Base-by-base conservation (phyloP, 2,329 filamentous ascomycete genomes). In the Venturiaceae sp. region DNA sequence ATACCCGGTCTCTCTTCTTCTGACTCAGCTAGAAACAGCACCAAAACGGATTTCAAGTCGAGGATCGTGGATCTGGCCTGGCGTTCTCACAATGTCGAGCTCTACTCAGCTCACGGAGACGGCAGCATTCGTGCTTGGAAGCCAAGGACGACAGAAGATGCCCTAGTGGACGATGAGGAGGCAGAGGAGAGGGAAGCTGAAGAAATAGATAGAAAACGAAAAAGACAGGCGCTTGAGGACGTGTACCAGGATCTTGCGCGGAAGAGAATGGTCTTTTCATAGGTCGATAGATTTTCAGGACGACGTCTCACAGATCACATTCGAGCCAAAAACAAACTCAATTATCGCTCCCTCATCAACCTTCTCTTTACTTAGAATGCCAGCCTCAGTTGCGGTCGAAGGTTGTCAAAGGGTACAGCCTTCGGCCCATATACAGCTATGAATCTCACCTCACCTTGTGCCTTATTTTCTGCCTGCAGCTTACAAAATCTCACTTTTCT, bases 61-160 rank as follows among this genome's bases (percentile, higher is more conserved):
- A 79, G 87, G 32, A 86, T 94, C 52, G 91, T 88, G 14, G 82
- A 81, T 57, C 77, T 96, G 26, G 85, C 82, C 0, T 96, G 91
- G 90, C 76, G 83, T 36, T 80, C 82, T 1, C 88, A 89, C 33
- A 72, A 80, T 58, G 84, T 86, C 1, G 84, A 87, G 63, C 80
- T 96, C 59, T 95, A 90, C 72, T 94, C 90, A 57, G 87, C 85
- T 1, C 90, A 96, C 66, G 79, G 86, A 3, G 90, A 96, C 68
- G 92, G 92, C 0, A 86, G 86, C 56, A 92, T 97, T 59, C 81
- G 87, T 47, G 82, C 83, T 3, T 96, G 92, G 91, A 79, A 80
- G 64, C 87, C 89, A 2, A 75, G 76, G 72, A 82, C 63, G 68
- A 80, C 64, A 63, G 71, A 83, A 54, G 75, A 77, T 5, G 66